Evolutionary conservation across 257 asterid genomes (phyloP).

Genomic region (Nicotiana otophora): DNA sequence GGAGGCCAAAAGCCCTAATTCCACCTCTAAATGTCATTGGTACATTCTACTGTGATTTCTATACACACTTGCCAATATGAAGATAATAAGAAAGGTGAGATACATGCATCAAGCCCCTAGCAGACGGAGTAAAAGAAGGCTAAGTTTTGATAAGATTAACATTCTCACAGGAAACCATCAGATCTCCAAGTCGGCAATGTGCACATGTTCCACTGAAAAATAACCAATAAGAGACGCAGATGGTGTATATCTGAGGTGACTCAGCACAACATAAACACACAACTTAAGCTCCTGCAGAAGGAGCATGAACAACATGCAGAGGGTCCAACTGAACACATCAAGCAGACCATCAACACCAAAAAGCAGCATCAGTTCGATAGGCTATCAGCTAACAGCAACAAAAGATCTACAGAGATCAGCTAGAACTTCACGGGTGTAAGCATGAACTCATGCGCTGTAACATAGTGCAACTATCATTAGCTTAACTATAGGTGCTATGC

Average conservation of each 20-base stretch:
- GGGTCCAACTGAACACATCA: constrained; percentile 41
- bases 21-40: background rate
- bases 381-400: constrained; percentile 43
- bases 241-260: background rate
- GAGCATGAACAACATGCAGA: constrained; percentile 14
- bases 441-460: constrained; percentile 47
- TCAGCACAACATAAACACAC: background rate
- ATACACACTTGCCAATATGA: background rate
- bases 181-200: background rate
- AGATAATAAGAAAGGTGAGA: background rate
- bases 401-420: constrained; percentile 36
- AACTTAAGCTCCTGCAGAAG: background rate
- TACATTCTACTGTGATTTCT: background rate
- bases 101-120: background rate
- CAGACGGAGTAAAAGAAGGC: background rate
- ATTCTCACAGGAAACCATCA: too few species aligned
- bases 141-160: background rate
- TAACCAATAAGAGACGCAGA: background rate
- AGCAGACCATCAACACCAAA: constrained; percentile 37
- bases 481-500: constrained; percentile 9
- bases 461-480: constrained; percentile 33
- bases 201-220: background rate
- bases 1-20: too few species aligned
- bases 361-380: constrained; percentile 35
- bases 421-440: constrained; percentile 42